phyloP scores from a whole-genome alignment of 805 yeast species.

The Wickerhamomyces xylosicus region DNA sequence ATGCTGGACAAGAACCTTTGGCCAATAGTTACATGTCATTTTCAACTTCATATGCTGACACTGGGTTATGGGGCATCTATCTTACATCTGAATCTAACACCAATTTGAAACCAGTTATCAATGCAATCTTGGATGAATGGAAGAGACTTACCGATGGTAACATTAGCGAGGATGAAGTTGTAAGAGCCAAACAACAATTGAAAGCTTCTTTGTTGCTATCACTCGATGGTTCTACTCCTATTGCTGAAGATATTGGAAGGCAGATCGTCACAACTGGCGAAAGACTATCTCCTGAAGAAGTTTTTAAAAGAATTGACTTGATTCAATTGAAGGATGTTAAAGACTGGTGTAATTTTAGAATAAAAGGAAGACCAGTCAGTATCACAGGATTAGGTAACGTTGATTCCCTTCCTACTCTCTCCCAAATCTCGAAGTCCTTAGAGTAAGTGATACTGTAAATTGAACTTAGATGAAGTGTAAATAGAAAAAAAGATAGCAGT shows the following conservation, averaged over 20 bases:
- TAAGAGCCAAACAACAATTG: slow-evolving; percentile 87
- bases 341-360: slow-evolving; percentile 78
- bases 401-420: slow-evolving; percentile 56
- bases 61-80: slow-evolving; percentile 97
- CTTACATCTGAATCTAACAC: slow-evolving; percentile 65
- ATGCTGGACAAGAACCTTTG: slow-evolving; percentile 48
- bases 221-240: slow-evolving; percentile 89
- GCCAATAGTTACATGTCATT: slow-evolving; percentile 96
- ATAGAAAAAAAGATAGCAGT: not conserved
- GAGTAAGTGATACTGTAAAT: too few species aligned
- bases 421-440: slow-evolving; percentile 39
- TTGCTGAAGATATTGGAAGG: slow-evolving; percentile 96
- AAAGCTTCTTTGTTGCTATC: slow-evolving; percentile 86
- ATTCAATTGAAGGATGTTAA: slow-evolving; percentile 74
- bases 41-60: slow-evolving; percentile 93
- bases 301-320: slow-evolving; percentile 54
- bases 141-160: slow-evolving; percentile 70
- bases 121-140: slow-evolving; percentile 83
- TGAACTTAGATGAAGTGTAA: slow-evolving; percentile 1
- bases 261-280: slow-evolving; percentile 91
- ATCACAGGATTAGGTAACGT: slow-evolving; percentile 88
- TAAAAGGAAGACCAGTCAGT: slow-evolving; percentile 73
- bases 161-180: slow-evolving; percentile 76
- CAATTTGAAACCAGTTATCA: slow-evolving; percentile 55
- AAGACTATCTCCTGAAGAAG: slow-evolving; percentile 36